Evolutionary conservation across 2,329 filamentous ascomycete genomes (phyloP), one percentile per base, ranked within the genome.

Genomic region (Lachnellula occidentalis): DNA sequence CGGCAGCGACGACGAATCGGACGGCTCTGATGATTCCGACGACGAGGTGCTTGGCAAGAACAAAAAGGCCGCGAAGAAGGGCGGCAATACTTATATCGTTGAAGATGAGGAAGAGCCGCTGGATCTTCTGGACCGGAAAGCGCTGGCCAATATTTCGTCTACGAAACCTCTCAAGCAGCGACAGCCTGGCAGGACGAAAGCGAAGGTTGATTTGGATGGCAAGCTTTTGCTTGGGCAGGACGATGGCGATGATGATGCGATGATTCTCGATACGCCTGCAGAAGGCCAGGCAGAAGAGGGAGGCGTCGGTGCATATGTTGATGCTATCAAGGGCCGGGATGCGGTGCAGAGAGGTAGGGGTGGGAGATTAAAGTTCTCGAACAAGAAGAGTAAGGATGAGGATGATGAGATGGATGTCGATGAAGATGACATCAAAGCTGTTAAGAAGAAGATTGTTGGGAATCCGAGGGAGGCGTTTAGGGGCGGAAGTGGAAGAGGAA

Each of bases 81-180:
- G 80, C 42, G 80, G 80, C 65, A 85, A 83, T 65, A 83, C 87
- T 1, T 99, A 94, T 72, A 97, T 99, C 64, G 82, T 96, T 57
- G 92, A 97, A 74, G 88, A 95, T 58, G 90, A 95, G 55, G 89
- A 95, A 64, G 94, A 97, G 70, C 94, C 94, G 1, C 85, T 99
- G 42, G 94, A 99, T 74, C 81, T 99, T 45, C 82, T 99, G 15
- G 92, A 94, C 66, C 88, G 90, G 58, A 87, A 86, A 68, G 90
- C 92, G 8, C 81, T 99, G 42, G 92, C 90, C 51, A 94, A 90
- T 69, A 96, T 99, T 66, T 96, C 92, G 2, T 90, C 89, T 5
- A 96, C 90, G 11, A 92, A 91, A 71, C 92, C 92, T 3, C 73
- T 80, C 53, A 86, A 83, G 68, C 72, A 80, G 62, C 81, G 81